Conservation (phyloP, 257 asterid genomes). For the Anisodus tanguticus region DNA sequence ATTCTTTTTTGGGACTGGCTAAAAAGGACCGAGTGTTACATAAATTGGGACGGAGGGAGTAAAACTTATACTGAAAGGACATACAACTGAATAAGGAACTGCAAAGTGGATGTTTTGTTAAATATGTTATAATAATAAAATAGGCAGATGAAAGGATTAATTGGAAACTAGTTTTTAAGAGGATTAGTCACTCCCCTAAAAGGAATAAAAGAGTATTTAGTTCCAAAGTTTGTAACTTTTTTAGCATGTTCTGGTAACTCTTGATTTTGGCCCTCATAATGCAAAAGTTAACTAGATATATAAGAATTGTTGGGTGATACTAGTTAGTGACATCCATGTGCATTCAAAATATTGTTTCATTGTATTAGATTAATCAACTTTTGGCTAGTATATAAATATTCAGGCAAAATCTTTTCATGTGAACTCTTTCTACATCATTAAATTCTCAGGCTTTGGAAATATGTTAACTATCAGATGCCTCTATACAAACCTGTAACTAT, state of each 20-base stretch:
- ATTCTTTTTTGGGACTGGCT: too few relatives aligned
- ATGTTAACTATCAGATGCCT: conserved; percentile 8
- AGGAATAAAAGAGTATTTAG: background rate
- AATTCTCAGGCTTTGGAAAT: background rate
- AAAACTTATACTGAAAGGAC: background rate
- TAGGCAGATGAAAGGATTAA: background rate
- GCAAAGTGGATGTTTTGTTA: background rate
- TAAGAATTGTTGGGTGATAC: background rate
- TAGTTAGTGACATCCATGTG: background rate
- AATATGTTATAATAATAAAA: background rate
- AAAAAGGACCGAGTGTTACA: too few relatives aligned
- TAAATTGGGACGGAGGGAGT: too few relatives aligned
- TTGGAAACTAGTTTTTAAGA: background rate
- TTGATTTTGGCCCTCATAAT: conserved; percentile 7
- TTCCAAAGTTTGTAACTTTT: background rate
- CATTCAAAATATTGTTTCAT: background rate
- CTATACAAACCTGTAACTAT: background rate
- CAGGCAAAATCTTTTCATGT: background rate
- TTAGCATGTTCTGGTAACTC: conserved; percentile 4
- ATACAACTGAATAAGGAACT: background rate
- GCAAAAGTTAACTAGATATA: background rate
- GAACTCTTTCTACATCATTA: background rate
- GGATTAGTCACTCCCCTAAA: background rate
- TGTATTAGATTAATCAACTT: background rate
- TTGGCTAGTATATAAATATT: background rate